Evolutionary conservation across 2,329 filamentous ascomycete genomes (phyloP).

Genomic region (Neonectria coccinea): DNA sequence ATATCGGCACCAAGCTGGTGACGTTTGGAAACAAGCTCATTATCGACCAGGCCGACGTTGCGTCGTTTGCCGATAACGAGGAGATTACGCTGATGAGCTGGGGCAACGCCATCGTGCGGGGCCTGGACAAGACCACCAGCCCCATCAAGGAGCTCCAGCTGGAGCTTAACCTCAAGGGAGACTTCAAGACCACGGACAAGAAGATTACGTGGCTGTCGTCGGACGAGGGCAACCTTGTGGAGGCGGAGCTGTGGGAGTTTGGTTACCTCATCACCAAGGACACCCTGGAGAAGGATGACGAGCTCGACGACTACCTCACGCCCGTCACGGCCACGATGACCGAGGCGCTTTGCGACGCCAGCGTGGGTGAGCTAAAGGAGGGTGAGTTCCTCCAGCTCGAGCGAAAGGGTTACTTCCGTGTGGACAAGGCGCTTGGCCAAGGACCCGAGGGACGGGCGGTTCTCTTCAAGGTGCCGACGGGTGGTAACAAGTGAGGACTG

Average conservation of each 20-base stretch:
- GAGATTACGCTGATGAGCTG: conserved; percentile 97
- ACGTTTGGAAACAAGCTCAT: conserved; percentile 80
- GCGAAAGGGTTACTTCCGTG: conserved; percentile 89
- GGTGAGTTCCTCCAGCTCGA: conserved; percentile 97
- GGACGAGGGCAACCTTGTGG: conserved; percentile 79
- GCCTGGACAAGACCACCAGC: conserved; percentile 65
- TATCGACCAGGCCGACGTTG: conserved; percentile 88
- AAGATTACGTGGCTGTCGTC: conserved; percentile 94
- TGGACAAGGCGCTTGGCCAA: conserved; percentile 73
- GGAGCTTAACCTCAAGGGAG: conserved; percentile 90
- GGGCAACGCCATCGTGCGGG: conserved; percentile 87
- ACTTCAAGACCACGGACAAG: conserved; percentile 95
- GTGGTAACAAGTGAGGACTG: conserved; percentile 49
- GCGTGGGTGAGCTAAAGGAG: conserved; percentile 80
- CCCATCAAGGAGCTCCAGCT: conserved; percentile 78
- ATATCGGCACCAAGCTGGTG: conserved; percentile 87
- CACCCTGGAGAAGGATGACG: conserved; percentile 88
- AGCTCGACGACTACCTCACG: conserved; percentile 85
- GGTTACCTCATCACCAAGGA: conserved; percentile 97
- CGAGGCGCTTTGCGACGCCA: conserved; percentile 82
- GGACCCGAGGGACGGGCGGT: conserved; percentile 66
- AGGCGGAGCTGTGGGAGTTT: conserved; percentile 91
- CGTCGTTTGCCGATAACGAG: conserved; percentile 83
- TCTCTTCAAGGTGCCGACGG: conserved; percentile 69
- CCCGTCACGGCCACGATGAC: conserved; percentile 79